A percentile compares a stretch with the other conserved stretches of the same genome.
These are phyloP conservation scores for Candida sp. DNA, from an alignment of 1,139 yeast species.

Conservation along the genomic window DNA sequence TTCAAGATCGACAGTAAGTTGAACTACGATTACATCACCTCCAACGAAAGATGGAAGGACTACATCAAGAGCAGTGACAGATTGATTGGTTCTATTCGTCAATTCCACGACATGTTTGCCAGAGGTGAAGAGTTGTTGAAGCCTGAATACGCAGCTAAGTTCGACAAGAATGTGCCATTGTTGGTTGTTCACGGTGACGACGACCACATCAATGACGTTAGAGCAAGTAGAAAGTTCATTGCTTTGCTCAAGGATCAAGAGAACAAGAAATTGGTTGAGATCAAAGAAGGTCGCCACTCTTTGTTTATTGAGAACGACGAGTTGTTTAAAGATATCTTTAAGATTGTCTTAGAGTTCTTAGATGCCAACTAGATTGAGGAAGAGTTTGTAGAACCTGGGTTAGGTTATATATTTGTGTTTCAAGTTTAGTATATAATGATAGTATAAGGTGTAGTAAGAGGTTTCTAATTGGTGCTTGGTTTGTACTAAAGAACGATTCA, in stretches of 20 bases:
- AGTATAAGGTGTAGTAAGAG: too few relatives aligned
- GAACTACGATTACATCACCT: slow-evolving; percentile 57
- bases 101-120: slow-evolving; percentile 63
- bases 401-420: too few relatives aligned
- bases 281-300: slow-evolving; percentile 47
- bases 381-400: too few relatives aligned
- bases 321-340: slow-evolving; percentile 33
- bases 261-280: slow-evolving; percentile 21
- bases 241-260: slow-evolving; percentile 28
- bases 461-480: too few relatives aligned
- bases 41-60: slow-evolving; percentile 51
- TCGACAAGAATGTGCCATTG: slow-evolving; percentile 47
- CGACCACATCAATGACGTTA: slow-evolving; percentile 56
- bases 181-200: slow-evolving; percentile 49
- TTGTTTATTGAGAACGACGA: slow-evolving; percentile 48
- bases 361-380: slow-evolving; percentile 12
- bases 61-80: slow-evolving; percentile 44
- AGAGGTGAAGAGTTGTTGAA: slow-evolving; percentile 61
- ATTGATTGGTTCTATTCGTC: slow-evolving; percentile 46
- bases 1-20: slow-evolving; percentile 61
- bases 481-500: too few relatives aligned
- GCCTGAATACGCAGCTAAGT: slow-evolving; percentile 44
- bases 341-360: slow-evolving; percentile 45
- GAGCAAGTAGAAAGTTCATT: slow-evolving; percentile 55
- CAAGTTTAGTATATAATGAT: too few relatives aligned